Evolutionary conservation across 139 green algal species (phyloP).

Genomic region (Auxenochlorella pyrenoidosa): DNA sequence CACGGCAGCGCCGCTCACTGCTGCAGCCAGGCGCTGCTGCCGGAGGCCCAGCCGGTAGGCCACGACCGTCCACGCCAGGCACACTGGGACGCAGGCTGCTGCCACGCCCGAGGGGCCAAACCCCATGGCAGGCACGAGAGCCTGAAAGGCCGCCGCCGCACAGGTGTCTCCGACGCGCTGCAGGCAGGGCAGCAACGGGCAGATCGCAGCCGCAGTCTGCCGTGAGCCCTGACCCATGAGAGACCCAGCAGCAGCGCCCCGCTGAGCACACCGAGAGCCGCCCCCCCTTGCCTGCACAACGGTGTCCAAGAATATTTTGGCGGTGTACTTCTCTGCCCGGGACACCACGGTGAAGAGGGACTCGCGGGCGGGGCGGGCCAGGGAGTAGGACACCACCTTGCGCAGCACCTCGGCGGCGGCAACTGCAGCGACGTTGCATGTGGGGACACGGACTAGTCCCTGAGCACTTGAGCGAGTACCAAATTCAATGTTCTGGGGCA

Average conservation of each 20-base stretch:
- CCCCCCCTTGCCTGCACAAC: conserved; percentile 1
- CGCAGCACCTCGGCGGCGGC: conserved; percentile 62
- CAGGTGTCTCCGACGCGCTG: conserved; percentile 60
- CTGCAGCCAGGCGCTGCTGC: conserved; percentile 36
- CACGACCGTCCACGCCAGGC: conserved; percentile 28
- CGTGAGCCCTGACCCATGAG: too few relatives aligned
- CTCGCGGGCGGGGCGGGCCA: conserved; percentile 76
- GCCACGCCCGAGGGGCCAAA: conserved; percentile 57
- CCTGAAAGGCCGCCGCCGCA: conserved; percentile 52
- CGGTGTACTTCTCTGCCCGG: conserved; percentile 82
- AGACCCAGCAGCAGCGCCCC: too few relatives aligned
- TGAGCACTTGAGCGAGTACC: too few relatives aligned
- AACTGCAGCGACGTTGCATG: conserved; percentile 31
- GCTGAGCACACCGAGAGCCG: not conserved
- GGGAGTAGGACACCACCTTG: conserved; percentile 73
- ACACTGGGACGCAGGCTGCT: conserved; percentile 49
- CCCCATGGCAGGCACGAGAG: conserved; percentile 26
- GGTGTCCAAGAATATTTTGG: conserved; percentile 65
- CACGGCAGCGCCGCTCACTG: not conserved
- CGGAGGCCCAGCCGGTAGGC: conserved; percentile 34
- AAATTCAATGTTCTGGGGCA: not conserved
- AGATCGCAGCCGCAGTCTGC: not conserved
- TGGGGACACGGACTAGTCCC: too few relatives aligned
- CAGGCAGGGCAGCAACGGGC: not conserved
- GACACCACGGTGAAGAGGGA: conserved; percentile 84